phyloP scores from a whole-genome alignment of 371 early-diverging fungal species.

The Rhizomucor pusillus region DNA sequence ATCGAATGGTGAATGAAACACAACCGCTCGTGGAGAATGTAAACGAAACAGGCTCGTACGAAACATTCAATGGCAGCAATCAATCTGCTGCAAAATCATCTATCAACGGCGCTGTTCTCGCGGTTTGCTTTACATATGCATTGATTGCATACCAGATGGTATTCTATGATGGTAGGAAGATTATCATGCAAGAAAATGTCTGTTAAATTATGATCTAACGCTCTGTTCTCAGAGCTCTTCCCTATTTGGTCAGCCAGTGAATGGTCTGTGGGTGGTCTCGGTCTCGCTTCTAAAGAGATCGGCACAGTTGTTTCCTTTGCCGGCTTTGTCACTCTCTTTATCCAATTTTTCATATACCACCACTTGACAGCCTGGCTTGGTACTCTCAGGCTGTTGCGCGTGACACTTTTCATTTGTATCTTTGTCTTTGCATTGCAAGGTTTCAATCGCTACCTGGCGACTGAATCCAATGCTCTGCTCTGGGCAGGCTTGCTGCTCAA shows the following conservation, averaged over 20 bases:
- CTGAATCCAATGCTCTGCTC: neutral
- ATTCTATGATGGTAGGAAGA: constrained; percentile 37
- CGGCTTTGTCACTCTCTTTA: constrained; percentile 44
- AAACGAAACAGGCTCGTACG: neutral
- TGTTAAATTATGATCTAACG: neutral
- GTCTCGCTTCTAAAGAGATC: constrained; percentile 43
- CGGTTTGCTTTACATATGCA: constrained; percentile 29
- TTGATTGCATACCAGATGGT: constrained; percentile 34
- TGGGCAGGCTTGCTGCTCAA: constrained; percentile 18
- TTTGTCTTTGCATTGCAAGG: constrained; percentile 40
- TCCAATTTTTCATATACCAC: constrained; percentile 59
- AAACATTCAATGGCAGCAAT: constrained; percentile 5
- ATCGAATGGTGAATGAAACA: too few species aligned
- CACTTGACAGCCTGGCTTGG: constrained; percentile 30
- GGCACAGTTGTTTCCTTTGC: constrained; percentile 52
- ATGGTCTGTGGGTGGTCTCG: constrained; percentile 49
- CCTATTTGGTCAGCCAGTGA: constrained; percentile 10
- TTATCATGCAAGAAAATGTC: neutral
- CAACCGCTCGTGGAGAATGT: neutral
- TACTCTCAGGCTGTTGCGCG: constrained; percentile 44
- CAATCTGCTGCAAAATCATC: neutral
- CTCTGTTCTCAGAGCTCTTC: constrained; percentile 1
- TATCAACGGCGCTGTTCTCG: constrained; percentile 25
- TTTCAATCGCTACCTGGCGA: constrained; percentile 19
- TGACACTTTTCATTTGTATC: constrained; percentile 33